Conservation (phyloP, 495 filamentous ascomycete genomes). For the Annulohypoxylon bovei region DNA sequence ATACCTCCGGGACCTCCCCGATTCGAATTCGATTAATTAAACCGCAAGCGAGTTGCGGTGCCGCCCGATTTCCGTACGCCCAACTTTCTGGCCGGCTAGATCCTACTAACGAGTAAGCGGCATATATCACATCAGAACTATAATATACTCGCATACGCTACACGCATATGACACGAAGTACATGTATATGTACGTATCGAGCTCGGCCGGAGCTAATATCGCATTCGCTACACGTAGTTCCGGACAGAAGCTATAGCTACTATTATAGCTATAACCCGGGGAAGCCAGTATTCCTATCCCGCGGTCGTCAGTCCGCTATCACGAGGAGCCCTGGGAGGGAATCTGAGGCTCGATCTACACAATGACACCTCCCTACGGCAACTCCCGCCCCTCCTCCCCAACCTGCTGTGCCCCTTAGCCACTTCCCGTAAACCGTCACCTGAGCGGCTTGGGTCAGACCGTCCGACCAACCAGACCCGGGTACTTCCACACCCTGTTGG, state of each 20-base stretch:
- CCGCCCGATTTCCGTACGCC: conserved; percentile 5
- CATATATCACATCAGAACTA: conserved; percentile 13
- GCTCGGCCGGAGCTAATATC: background rate
- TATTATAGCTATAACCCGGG: background rate
- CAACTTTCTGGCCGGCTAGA: background rate
- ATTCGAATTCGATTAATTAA: conserved; percentile 8
- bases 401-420: conserved; percentile 32
- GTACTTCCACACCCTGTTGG: conserved; percentile 10
- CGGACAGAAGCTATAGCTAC: background rate
- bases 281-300: background rate
- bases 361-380: conserved; percentile 28
- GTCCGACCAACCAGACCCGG: conserved; percentile 6
- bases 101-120: conserved; percentile 6
- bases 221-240: background rate
- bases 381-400: conserved; percentile 29
- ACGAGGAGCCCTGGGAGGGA: background rate
- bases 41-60: background rate
- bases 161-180: conserved; percentile 3
- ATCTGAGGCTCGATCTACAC: conserved; percentile 35
- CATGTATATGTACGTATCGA: conserved; percentile 8
- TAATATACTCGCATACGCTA: conserved; percentile 5
- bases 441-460: conserved; percentile 7
- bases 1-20: background rate
- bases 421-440: conserved; percentile 30
- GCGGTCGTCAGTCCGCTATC: background rate